A percentile compares a stretch with the other conserved stretches of the same genome.
phyloP scores from a whole-genome alignment of 306 rosid species.

The Vicia villosa region DNA sequence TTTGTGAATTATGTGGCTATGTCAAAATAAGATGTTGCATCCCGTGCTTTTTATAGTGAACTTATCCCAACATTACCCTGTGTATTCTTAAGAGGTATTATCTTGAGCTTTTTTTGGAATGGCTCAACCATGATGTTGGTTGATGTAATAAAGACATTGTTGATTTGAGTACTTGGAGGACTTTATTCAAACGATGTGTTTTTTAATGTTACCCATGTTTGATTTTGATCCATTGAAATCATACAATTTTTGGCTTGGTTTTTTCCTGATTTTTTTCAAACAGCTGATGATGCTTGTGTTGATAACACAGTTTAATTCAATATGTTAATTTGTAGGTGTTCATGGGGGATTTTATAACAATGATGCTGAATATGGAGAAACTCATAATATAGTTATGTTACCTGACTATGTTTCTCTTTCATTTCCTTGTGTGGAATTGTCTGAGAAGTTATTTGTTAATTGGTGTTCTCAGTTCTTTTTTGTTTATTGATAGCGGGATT shows the following conservation, averaged over 20 bases:
- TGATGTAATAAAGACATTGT: too few species aligned
- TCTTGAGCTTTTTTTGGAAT: too few species aligned
- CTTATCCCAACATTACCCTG: slow-evolving; percentile 71
- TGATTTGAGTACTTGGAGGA: neutral
- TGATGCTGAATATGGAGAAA: slow-evolving; percentile 75
- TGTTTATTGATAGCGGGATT: neutral
- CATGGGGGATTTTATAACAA: slow-evolving; percentile 92
- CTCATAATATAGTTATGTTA: slow-evolving; percentile 62
- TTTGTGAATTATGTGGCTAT: slow-evolving; percentile 84
- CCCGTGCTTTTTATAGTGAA: slow-evolving; percentile 76
- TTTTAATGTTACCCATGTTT: slow-evolving; percentile 31
- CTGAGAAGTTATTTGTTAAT: slow-evolving; percentile 74
- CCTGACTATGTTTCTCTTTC: too few species aligned
- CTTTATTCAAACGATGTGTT: slow-evolving; percentile 46
- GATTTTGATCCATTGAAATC: slow-evolving; percentile 31
- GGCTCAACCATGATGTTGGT: too few species aligned
- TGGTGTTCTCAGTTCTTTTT: neutral
- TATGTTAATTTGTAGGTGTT: slow-evolving; percentile 57
- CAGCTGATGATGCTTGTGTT: neutral
- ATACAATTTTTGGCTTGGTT: slow-evolving; percentile 13
- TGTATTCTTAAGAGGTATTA: too few species aligned
- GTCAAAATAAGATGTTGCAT: slow-evolving; percentile 80
- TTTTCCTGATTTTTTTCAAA: neutral
- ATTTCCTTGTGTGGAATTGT: slow-evolving; percentile 92
- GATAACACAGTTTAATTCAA: slow-evolving; percentile 11